Percentiles rank a stretch among this genome's conserved stretches.
Evolutionary conservation across 164 flowering plant species (phyloP).

Genomic region (Sedum album): DNA sequence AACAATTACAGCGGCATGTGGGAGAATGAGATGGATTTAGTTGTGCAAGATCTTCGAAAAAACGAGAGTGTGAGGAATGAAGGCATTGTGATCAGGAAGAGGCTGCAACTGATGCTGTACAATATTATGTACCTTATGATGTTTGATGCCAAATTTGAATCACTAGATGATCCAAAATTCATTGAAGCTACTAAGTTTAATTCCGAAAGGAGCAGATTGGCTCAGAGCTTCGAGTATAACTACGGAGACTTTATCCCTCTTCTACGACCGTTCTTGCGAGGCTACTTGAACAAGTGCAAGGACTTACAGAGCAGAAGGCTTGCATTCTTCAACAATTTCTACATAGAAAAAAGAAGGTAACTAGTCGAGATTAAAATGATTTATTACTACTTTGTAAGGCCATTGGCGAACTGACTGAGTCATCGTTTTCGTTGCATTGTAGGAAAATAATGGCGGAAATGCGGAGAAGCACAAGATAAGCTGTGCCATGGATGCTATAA

Average conservation of each 20-base stretch:
- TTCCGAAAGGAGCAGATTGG: constrained; percentile 59
- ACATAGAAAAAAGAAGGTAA: constrained; percentile 46
- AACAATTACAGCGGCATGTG: constrained; percentile 39
- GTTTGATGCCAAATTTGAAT: constrained; percentile 57
- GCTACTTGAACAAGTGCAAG: constrained; percentile 53
- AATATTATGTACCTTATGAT: constrained; percentile 66
- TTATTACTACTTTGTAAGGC: neutral
- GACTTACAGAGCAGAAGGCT: constrained; percentile 45
- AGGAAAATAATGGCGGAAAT: constrained; percentile 35
- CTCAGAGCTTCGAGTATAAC: constrained; percentile 71
- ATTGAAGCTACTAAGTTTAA: constrained; percentile 35
- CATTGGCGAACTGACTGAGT: neutral
- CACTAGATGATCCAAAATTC: constrained; percentile 50
- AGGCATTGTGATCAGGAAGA: constrained; percentile 45
- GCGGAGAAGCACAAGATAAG: constrained; percentile 40
- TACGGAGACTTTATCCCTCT: constrained; percentile 73
- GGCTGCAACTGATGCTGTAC: constrained; percentile 63
- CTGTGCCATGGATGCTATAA: constrained; percentile 64
- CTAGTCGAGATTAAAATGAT: no score
- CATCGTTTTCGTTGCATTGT: neutral
- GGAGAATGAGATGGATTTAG: constrained; percentile 52
- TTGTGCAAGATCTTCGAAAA: constrained; percentile 29
- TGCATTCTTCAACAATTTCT: constrained; percentile 48
- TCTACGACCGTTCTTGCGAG: constrained; percentile 53
- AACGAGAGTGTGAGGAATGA: constrained; percentile 16